Evolutionary conservation across 2,329 filamentous ascomycete species (phyloP).

Genomic region (Akanthomyces lecanii): DNA sequence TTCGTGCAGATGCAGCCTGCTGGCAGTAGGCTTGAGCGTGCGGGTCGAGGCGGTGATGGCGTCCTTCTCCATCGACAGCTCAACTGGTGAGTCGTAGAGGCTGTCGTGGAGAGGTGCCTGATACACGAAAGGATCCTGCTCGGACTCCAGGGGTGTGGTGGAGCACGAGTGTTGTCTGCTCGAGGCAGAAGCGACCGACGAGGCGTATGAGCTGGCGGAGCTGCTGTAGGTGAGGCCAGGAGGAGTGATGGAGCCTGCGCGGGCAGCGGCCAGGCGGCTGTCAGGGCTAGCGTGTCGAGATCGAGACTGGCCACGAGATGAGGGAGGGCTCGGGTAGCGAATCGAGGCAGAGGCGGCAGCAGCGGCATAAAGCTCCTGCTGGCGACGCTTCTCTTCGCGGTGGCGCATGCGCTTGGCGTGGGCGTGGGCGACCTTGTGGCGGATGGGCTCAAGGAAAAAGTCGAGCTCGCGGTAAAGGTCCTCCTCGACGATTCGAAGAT

Average conservation of each 20-base stretch:
- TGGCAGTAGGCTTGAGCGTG: constrained; percentile 33
- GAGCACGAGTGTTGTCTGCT: constrained; percentile 46
- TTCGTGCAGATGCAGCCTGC: constrained; percentile 49
- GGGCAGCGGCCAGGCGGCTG: constrained; percentile 33
- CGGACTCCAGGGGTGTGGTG: constrained; percentile 49
- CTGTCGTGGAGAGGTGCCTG: constrained; percentile 34
- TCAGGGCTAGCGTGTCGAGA: constrained; percentile 40
- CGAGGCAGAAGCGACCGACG: constrained; percentile 40
- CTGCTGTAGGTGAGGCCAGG: constrained; percentile 48
- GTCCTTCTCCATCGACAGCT: constrained; percentile 39
- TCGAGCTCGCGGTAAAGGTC: constrained; percentile 87
- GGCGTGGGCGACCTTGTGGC: constrained; percentile 51
- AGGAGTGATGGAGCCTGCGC: constrained; percentile 37
- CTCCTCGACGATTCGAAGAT: constrained; percentile 77
- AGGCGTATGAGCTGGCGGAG: constrained; percentile 47
- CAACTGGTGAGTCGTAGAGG: constrained; percentile 47
- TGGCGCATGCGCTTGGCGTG: constrained; percentile 48
- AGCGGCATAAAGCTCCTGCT: constrained; percentile 31
- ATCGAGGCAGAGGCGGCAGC: constrained; percentile 25
- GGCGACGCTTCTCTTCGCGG: constrained; percentile 42
- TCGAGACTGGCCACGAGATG: constrained; percentile 41
- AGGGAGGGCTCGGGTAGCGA: constrained; percentile 43
- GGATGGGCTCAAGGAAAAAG: constrained; percentile 81
- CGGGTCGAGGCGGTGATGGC: constrained; percentile 21
- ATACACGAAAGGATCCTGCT: constrained; percentile 41